Percentiles rank a stretch among this genome's conserved stretches.
Evolutionary conservation across 441 rosid species (phyloP).

Genomic region (Viola pubescens): DNA sequence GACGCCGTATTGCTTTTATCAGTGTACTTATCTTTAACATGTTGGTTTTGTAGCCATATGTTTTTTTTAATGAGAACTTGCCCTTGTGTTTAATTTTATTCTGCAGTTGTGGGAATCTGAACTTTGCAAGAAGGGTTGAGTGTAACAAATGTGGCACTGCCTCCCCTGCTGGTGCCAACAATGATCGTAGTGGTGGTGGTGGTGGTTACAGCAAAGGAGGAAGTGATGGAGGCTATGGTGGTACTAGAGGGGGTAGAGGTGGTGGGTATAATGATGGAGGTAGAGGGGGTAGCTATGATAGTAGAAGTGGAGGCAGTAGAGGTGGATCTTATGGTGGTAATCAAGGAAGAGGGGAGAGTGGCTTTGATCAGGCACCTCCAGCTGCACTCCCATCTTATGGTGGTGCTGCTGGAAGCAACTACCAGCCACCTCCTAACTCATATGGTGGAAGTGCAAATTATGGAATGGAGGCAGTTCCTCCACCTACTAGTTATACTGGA

Average conservation of each 20-base stretch:
- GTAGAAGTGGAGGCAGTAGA: conserved; percentile 46
- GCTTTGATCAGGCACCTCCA: conserved; percentile 64
- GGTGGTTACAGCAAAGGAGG: conserved; percentile 48
- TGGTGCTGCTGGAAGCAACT: conserved; percentile 43
- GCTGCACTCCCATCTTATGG: conserved; percentile 54
- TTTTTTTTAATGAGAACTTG: not conserved
- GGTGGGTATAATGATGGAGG: conserved; percentile 42
- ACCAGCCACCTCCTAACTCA: conserved; percentile 50
- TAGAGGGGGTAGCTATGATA: conserved; percentile 45
- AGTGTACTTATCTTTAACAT: not conserved
- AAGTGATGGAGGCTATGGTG: conserved; percentile 39
- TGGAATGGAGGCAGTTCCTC: conserved; percentile 78
- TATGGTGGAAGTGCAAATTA: conserved; percentile 42
- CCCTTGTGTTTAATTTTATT: conserved; percentile 16
- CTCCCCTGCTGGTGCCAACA: conserved; percentile 51
- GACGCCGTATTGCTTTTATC: conserved; percentile 1
- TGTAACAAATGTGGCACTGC: conserved; percentile 96
- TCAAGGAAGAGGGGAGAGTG: conserved; percentile 57
- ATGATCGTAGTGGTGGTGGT: conserved; percentile 48
- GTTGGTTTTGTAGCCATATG: no score
- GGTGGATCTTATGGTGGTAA: conserved; percentile 57
- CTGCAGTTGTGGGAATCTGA: conserved; percentile 90
- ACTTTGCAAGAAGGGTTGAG: conserved; percentile 86
- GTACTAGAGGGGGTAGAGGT: conserved; percentile 50
- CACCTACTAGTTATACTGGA: conserved; percentile 73